Base-by-base conservation (phyloP, 1,284 basidiomycete species). In the Leccinum griseonigrum region DNA sequence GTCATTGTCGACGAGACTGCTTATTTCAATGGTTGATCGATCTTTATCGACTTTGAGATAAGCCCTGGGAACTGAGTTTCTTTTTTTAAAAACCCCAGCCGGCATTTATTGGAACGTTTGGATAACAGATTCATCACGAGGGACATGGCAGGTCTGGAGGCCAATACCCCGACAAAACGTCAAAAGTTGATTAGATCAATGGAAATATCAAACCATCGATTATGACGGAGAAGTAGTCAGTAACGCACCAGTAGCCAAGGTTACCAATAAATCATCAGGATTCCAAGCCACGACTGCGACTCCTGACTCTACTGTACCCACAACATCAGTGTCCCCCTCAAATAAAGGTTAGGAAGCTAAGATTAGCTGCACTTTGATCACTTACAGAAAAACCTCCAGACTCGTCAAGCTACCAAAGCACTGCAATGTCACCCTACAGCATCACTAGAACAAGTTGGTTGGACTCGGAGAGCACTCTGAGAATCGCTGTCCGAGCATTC, bases 51-150 rank as follows among this genome's bases (percentile, higher is more conserved):
- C 92, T 7, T 63, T 65, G 58, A 73, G 71, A 65, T 73, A 69
- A 9, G 85, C 80, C 75, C 98, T 99, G 32, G 96, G 74, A 99
- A 99, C 73, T 99, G 97, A 0, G 97, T 99, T 69, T 92, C 84
- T 71, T 97, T 97, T 26, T 26, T 26, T 26, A 26, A 4, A 93
- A 94, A 32, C 97, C 97, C 97, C 97, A 99, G 9, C 97, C 97
- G 59, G 98, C 93, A 68, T 96, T 94, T 69, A 98, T 94, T 6
- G 92, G 94, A 46, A 88, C 85, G 73, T 95, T 95, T 94, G 68
- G 2, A 48, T 57, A 54, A 62, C 36, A 16, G 60, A 62, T 48
- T 56, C 28, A 43, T 66, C 61, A 65, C 60, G 34, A 63, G 56
- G 63, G 31, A 36, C 36, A 22, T 43, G 55, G 29, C 43, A 58